A percentile compares a stretch with the other conserved stretches of the same genome.
Evolutionary conservation across 2,329 filamentous ascomycete species (phyloP).

Genomic region (Venturia carpophila): DNA sequence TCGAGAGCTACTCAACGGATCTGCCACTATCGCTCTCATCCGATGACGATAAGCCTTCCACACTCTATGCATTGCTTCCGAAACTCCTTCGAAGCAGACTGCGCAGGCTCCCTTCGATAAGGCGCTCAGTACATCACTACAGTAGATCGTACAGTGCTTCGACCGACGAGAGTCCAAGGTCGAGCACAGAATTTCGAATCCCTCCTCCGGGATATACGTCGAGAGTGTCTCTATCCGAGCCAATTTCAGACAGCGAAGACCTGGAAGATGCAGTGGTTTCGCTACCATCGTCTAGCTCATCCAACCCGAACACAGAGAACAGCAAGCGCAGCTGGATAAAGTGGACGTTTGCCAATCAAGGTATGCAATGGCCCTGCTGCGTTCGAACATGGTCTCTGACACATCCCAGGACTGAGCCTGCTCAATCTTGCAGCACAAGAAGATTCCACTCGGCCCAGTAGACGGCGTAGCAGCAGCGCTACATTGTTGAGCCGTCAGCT

Average conservation of each 20-base stretch:
- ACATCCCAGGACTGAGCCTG: slow-evolving; percentile 39
- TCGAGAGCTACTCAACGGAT: slow-evolving; percentile 9
- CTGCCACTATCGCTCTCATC: not conserved
- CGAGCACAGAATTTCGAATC: slow-evolving; percentile 26
- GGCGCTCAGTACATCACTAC: slow-evolving; percentile 28
- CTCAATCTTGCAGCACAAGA: slow-evolving; percentile 41
- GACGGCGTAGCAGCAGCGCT: slow-evolving; percentile 23
- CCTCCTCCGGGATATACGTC: slow-evolving; percentile 33
- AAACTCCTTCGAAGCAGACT: slow-evolving; percentile 45
- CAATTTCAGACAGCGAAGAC: slow-evolving; percentile 15
- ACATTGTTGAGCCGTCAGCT: slow-evolving; percentile 50
- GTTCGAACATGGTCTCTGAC: slow-evolving; percentile 8
- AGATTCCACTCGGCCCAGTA: slow-evolving; percentile 30
- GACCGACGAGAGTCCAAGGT: slow-evolving; percentile 20
- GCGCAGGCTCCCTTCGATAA: slow-evolving; percentile 44
- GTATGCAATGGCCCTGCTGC: too few relatives aligned
- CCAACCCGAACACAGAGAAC: not conserved
- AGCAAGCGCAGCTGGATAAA: slow-evolving; percentile 35
- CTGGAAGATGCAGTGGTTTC: slow-evolving; percentile 25
- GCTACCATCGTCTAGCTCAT: slow-evolving; percentile 21
- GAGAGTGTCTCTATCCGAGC: slow-evolving; percentile 21
- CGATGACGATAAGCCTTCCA: slow-evolving; percentile 30
- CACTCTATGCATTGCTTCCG: slow-evolving; percentile 49
- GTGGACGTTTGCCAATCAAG: slow-evolving; percentile 47
- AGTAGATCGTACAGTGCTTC: slow-evolving; percentile 24